Evolutionary conservation across 805 yeast species (phyloP), one percentile per base, ranked within the genome.

Genomic region (Grigorovia humatica): DNA sequence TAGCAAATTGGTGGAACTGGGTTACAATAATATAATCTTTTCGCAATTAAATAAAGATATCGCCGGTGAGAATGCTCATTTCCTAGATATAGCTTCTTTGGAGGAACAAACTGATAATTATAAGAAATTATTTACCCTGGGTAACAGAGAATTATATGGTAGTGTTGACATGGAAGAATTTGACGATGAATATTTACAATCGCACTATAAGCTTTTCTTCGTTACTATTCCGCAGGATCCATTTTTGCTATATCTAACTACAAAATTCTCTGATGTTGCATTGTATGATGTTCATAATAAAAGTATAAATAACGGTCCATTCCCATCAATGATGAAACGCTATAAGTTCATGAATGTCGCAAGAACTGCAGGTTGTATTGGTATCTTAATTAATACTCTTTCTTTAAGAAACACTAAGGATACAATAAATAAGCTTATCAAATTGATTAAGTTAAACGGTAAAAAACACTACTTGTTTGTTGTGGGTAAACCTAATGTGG

Each of bases 401-500:
- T 91, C 98, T 0, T 68, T 93, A 42, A 70, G 81, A 42, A 85
- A 87, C 61, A 86, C 96, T 6, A 78, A 80, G 49, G 73, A 66
- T n/a, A 70, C 91, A 40, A 73, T 91, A 50, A 79, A 81, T 51
- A 72, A 73, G 38, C 77, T 89, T 8, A 77, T 80, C 15, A 64
- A 71, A 27, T 76, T 84, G 67, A 79, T 93, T 52, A 77, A 74
- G 49, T 74, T 72, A 3, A 89, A 91, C 0, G 96, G 87, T 1
- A 93, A 93, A 69, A 93, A 93, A 63, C 91, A 87, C 57, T 93
- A 93, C 63, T 78, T 88, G 64, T 89, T 93, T 70, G 98, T 90
- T 3, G 98, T 93, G 4, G 99, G 99, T 11, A 93, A 93, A 66
- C 98, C 98, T 9, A 93, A 93, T 62, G 97, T 93, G 18, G 96